A percentile compares a stretch with the other conserved stretches of the same genome.
These are phyloP conservation scores for Ulota crispa DNA, from an alignment of 225 moss, liverwort and hornwort genomes.

Conservation along the genomic window DNA sequence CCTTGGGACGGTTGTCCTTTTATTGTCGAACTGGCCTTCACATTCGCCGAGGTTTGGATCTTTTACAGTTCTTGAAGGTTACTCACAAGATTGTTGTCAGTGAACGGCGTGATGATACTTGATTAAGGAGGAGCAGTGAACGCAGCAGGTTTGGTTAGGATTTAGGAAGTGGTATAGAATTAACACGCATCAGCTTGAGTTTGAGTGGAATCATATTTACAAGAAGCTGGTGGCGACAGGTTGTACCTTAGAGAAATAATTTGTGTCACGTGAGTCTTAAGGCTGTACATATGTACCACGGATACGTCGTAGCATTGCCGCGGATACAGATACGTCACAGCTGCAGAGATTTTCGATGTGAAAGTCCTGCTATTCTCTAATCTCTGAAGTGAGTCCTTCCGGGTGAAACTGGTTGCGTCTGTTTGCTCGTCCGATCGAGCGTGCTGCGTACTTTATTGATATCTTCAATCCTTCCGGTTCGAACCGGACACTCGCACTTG, in stretches of 20 bases:
- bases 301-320: too few species aligned
- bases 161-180: background rate
- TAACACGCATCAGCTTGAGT: background rate
- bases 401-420: too few species aligned
- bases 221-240: slow-evolving; percentile 7
- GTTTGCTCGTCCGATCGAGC: too few species aligned
- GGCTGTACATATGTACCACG: too few species aligned
- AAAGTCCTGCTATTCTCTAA: too few species aligned
- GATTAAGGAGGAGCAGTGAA: background rate
- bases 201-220: background rate
- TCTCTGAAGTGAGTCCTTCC: too few species aligned
- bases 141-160: background rate
- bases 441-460: too few species aligned
- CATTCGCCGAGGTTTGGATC: background rate
- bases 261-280: too few species aligned
- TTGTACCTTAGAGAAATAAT: background rate
- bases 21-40: background rate
- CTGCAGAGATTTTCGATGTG: too few species aligned
- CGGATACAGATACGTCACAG: too few species aligned
- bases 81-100: background rate
- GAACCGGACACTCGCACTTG: too few species aligned
- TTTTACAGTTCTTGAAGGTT: background rate
- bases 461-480: too few species aligned
- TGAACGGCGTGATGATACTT: background rate
- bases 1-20: background rate